Base-by-base conservation (phyloP, 495 filamentous ascomycete species). In the Xylaria palmicola region DNA sequence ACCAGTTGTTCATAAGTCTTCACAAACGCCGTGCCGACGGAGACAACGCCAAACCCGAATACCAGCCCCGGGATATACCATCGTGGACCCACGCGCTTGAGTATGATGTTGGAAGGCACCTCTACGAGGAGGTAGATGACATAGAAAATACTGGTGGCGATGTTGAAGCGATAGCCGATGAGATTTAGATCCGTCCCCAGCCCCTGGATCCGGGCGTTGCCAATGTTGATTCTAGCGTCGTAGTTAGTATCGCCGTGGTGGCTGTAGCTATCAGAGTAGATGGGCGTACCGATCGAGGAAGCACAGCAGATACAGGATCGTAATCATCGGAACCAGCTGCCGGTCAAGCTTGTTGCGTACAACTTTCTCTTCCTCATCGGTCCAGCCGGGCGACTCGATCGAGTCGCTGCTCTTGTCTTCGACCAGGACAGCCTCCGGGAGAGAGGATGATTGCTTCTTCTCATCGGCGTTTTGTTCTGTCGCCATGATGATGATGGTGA, bases 61-160 rank as follows among this genome's bases (percentile, higher is more conserved):
- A 83, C 78, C n/a, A 83, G 66, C 4, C 78, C 62, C 0, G 89
- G 86, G 17, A 92, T 77, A 81, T 87, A 91, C 61, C 83, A 79
- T 55, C 79, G 84, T 0, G 84, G 82, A 41, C 82, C 75, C 55
- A 87, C 62, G 48, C 72, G 79, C 75, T 87, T 88, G 55, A 90
- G 73, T 7, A 89, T 58, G 51, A 90, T 75, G 58, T 90, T 90
- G 62, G 79, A 83, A 3, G 85, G 86, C 9, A 89, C 78, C 65
- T 89, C 86, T 55, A 89, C 82, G 10, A 83, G 71, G 4, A 83
- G 72, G 65, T 91, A 92, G 34, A 87, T 78, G 65, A 92, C 85
- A 71, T 90, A 91, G 66, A 84, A 83, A 41, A 80, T 77, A 62
- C 78, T 82, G 26, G 86, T 83, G 1, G 81, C 75, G 77, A 81